Evolutionary conservation across 2,329 filamentous ascomycete genomes (phyloP), one percentile per base, ranked within the genome.

Genomic region (Fusarium anthophilum): DNA sequence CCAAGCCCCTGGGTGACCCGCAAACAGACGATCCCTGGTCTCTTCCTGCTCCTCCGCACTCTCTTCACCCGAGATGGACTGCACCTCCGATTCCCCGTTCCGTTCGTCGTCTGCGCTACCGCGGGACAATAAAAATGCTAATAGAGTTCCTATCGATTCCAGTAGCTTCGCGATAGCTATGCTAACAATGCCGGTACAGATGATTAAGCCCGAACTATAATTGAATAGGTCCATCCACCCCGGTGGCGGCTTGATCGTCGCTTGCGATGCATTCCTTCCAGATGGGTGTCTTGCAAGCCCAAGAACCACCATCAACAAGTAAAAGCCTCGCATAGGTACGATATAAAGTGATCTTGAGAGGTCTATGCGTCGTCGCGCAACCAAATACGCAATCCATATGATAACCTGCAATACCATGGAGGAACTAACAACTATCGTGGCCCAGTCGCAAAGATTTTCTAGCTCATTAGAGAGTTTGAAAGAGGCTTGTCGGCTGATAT

Each of bases 321-420:
- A 66, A 5, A 50, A 9, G 0, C 18, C 28, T 8, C 28, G 28
- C 9, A 70, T 22, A 0, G 68, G 68, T 8, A 70, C 22, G 5
- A 61, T 2, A 14, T 70, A 30, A 0, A 26, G 24, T 4, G 66
- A 51, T 3, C 18, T n/a, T 6, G 60, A 56, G 17, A 70, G 10
- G 11, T 70, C 37, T 5, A 55, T 20, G 4, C 47, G 32, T 8
- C 43, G n/a, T 7, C 60, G 38, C 1, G 22, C 26, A 2, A 30
- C 5, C 8, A 43, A 8, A 18, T 66, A 66, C 10, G 32, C 9
- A 9, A 56, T 9, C 66, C 66, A 66, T n/a, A 70, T 50, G 1
- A 32, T 3, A 1, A 37, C 2, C 18, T 70, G 68, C 4, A 54
- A 8, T 3, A 22, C 8, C 3, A 59, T 11, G 3, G 32, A 20